Conservation (phyloP, 345 rosid species). For the Populus nigra region DNA sequence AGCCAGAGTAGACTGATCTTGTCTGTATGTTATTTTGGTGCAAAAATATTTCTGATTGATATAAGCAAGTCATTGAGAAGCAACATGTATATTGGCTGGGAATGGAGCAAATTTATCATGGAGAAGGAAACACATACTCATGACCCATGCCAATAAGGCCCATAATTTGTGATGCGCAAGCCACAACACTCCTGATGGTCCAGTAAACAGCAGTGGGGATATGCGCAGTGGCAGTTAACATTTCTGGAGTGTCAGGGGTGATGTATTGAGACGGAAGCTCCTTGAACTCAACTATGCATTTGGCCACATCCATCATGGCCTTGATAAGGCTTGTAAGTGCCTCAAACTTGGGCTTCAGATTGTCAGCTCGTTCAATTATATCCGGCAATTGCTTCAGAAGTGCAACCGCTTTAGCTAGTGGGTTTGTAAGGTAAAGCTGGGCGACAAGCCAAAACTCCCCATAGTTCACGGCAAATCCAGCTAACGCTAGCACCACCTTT, state of each 20-base stretch:
- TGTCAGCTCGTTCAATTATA: conserved; percentile 16
- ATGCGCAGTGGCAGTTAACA: conserved; percentile 37
- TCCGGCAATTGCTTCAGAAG: conserved; percentile 29
- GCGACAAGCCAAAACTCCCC: conserved; percentile 27
- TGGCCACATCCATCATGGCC: conserved; percentile 53
- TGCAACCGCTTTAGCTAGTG: conserved; percentile 24
- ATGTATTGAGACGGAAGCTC: conserved; percentile 49
- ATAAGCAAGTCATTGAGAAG: too few relatives aligned
- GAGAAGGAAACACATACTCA: conserved; percentile 28
- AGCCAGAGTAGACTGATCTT: neutral
- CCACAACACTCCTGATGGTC: conserved; percentile 50
- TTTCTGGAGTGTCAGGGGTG: conserved; percentile 31
- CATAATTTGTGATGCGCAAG: conserved; percentile 41
- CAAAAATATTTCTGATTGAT: neutral
- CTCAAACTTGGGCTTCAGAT: conserved; percentile 27
- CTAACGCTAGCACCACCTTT: conserved; percentile 25
- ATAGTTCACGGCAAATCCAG: conserved; percentile 25
- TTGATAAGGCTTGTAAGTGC: conserved; percentile 41
- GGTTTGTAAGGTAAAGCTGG: conserved; percentile 21
- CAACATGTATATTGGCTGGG: too few relatives aligned
- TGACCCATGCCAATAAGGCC: conserved; percentile 41
- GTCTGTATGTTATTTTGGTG: neutral
- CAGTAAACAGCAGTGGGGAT: conserved; percentile 53
- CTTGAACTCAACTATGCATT: conserved; percentile 45
- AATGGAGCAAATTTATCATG: too few relatives aligned